These are phyloP conservation scores for Parmelia sp. DNA, from an alignment of 495 filamentous ascomycete species.

Conservation along the genomic window DNA sequence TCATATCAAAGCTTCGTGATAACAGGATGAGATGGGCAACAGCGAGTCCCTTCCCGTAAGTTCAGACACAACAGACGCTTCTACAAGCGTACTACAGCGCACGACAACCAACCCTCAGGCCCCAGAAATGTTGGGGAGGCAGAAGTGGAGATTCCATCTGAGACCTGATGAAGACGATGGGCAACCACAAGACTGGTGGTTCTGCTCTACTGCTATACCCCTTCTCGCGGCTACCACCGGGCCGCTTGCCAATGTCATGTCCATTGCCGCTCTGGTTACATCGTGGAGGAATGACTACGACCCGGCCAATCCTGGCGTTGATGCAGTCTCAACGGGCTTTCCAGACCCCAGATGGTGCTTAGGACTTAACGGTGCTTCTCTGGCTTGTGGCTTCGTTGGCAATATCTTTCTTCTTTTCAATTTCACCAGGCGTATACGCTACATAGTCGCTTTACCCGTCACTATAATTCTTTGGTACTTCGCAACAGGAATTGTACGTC, in stretches of 20 bases:
- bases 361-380: conserved; percentile 57
- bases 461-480: conserved; percentile 65
- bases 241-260: conserved; percentile 68
- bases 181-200: conserved; percentile 62
- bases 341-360: conserved; percentile 49
- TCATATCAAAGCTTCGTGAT: neutral
- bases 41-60: neutral
- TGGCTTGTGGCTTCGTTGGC: conserved; percentile 59
- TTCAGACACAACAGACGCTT: conserved; percentile 2
- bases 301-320: conserved; percentile 29
- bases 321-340: conserved; percentile 38
- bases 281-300: conserved; percentile 52
- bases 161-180: conserved; percentile 46
- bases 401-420: conserved; percentile 74
- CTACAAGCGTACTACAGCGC: conserved; percentile 5
- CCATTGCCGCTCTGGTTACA: conserved; percentile 64
- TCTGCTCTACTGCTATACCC: conserved; percentile 70
- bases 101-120: neutral
- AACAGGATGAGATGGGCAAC: neutral
- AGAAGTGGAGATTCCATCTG: conserved; percentile 33
- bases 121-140: neutral
- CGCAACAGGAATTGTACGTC: conserved; percentile 57
- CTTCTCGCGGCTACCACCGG: conserved; percentile 65
- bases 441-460: conserved; percentile 65
- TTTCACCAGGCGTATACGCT: conserved; percentile 73